phyloP scores from a whole-genome alignment of 352 stramenopile genomes.

The Pythium rhizo-oryzae region DNA sequence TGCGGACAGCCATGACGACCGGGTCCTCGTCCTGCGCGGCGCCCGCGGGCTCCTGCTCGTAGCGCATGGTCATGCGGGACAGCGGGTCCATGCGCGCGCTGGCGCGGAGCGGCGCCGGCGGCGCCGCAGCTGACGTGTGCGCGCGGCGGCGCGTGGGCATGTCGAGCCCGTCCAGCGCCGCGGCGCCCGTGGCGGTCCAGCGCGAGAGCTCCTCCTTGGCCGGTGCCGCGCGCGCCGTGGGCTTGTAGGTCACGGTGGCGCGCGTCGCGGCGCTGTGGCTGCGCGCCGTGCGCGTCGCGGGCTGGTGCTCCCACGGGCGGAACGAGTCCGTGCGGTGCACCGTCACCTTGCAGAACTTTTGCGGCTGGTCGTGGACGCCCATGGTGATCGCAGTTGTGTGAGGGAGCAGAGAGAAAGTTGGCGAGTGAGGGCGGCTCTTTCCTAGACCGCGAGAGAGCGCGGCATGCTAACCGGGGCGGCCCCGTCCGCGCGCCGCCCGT shows the following conservation, averaged over 20 bases:
- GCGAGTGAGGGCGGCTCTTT: conserved; percentile 2
- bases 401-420: conserved; percentile 18
- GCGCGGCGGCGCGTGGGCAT: conserved; percentile 40
- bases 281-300: conserved; percentile 4
- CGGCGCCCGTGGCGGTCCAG: conserved; percentile 21
- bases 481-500: no score
- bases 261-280: conserved; percentile 17
- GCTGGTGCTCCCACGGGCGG: conserved; percentile 22
- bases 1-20: conserved; percentile 32
- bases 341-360: conserved; percentile 65
- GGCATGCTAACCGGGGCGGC: not conserved
- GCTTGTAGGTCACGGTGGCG: conserved; percentile 43
- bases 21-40: conserved; percentile 1
- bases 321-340: conserved; percentile 34
- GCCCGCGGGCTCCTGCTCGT: conserved; percentile 20
- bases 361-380: conserved; percentile 32
- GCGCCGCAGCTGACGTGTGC: conserved; percentile 41
- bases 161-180: conserved; percentile 20
- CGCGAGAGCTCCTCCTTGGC: conserved; percentile 16
- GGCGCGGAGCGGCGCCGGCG: conserved; percentile 25
- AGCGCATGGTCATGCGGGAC: conserved; percentile 52
- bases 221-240: conserved; percentile 6
- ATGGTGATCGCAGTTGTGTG: conserved; percentile 18
- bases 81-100: conserved; percentile 44
- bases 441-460: not conserved